A percentile compares a stretch with the other conserved stretches of the same genome.
These are phyloP conservation scores for Termitomyces sp. DNA, from an alignment of 768 basidiomycete species.

Conservation along the genomic window DNA sequence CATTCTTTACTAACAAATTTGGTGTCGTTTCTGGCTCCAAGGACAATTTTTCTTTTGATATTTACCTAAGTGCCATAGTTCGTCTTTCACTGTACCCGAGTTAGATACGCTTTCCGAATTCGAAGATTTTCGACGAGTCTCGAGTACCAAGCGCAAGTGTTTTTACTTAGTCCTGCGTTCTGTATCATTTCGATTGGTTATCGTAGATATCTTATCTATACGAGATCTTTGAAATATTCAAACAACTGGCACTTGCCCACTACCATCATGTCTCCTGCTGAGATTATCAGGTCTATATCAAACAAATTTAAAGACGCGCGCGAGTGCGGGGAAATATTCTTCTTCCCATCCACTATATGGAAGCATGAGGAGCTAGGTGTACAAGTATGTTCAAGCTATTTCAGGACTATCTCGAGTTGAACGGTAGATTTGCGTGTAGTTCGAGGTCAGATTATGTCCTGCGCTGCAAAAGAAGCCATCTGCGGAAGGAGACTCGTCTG, in stretches of 20 bases:
- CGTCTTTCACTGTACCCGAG: conserved; percentile 10
- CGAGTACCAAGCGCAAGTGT: not conserved
- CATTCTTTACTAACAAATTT: conserved; percentile 18
- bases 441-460: conserved; percentile 82
- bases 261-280: conserved; percentile 35
- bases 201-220: not conserved
- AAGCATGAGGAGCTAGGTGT: conserved; percentile 60
- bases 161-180: not conserved
- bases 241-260: not conserved
- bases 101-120: conserved; percentile 8
- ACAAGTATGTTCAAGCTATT: conserved; percentile 44
- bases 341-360: conserved; percentile 73
- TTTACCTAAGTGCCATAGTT: conserved; percentile 12
- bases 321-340: conserved; percentile 64
- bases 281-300: conserved; percentile 57
- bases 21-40: conserved; percentile 5
- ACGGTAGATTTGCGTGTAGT: conserved; percentile 44
- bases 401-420: not conserved
- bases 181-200: not conserved
- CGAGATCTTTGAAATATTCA: too few relatives aligned
- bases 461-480: conserved; percentile 78
- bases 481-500: conserved; percentile 26
- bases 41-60: conserved; percentile 1
- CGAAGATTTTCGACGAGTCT: conserved; percentile 1
- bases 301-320: conserved; percentile 57